These are phyloP conservation scores for Penicillium ochrochloron DNA, from an alignment of 495 filamentous ascomycete species.

Conservation along the genomic window DNA sequence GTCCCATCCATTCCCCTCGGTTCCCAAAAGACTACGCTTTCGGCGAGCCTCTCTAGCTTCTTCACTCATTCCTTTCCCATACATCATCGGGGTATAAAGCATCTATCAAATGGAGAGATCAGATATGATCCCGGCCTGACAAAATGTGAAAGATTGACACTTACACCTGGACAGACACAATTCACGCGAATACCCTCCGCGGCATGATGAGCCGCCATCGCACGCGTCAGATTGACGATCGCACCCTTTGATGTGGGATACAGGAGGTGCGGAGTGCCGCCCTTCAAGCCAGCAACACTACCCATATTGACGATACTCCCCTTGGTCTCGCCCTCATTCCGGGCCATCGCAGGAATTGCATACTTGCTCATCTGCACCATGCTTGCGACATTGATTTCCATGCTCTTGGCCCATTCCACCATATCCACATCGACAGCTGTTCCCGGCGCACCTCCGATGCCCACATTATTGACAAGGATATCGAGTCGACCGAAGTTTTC, in stretches of 20 bases:
- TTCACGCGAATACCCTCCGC: constrained; percentile 59
- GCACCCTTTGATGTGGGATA: constrained; percentile 68
- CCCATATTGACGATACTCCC: constrained; percentile 63
- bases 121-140: not conserved
- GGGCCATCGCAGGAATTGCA: constrained; percentile 57
- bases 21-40: constrained; percentile 54
- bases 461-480: constrained; percentile 63
- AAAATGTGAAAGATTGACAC: not conserved
- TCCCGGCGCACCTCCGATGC: constrained; percentile 55
- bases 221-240: constrained; percentile 61
- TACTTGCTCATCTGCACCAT: constrained; percentile 63
- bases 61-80: constrained; percentile 53
- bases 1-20: constrained; percentile 62
- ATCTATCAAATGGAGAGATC: constrained; percentile 32
- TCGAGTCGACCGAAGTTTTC: constrained; percentile 53
- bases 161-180: constrained; percentile 60
- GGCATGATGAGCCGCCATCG: constrained; percentile 63
- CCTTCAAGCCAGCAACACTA: constrained; percentile 58
- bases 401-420: constrained; percentile 53
- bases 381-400: constrained; percentile 61
- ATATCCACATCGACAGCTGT: constrained; percentile 60
- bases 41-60: constrained; percentile 51
- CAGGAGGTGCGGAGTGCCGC: constrained; percentile 61
- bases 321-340: constrained; percentile 42
- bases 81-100: constrained; percentile 67